Base-by-base conservation (phyloP, 352 stramenopile genomes). In the Plasmopara halstedii region DNA sequence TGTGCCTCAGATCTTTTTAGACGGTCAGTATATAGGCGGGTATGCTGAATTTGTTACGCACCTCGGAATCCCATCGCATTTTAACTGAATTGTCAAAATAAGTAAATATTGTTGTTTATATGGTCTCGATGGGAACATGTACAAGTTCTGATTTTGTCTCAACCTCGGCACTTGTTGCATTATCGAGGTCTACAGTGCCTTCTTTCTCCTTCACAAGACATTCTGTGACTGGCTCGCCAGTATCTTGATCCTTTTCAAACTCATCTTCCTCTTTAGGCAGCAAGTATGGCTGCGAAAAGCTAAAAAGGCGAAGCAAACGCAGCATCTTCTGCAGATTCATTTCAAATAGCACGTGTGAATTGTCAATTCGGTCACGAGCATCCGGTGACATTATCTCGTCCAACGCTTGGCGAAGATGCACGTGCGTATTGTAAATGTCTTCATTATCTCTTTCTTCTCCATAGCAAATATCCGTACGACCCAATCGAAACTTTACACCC, bases 261-360 rank as follows among this genome's bases (percentile, higher is more conserved):
- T 53, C 51, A 9, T 15, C 18, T 55, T 43, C 13, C 7, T 29
- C 25, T 29, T 23, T 21, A 34, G 33, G 43, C n/a, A 50, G n/a
- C 10, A 20, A 21, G 31, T 26, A 34, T 36, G 73, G 73, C 42
- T 79, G 69, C 20, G 79, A 85, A 49, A 84, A 88, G 48, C 74
- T 88, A 20, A 88, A 75, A 23, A 91, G 50, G 2, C 76, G 70
- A 43, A 91, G 54, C 22, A 91, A 42, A 25, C 68, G 70, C 40
- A 88, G 49, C 54, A 88, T 47, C 41, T 91, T 88, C 39, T 74
- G 71, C 26, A 88, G 49, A 18, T 71, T 80, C 43, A 73, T 70
- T 59, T 91, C 79, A 37, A 88, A 85, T n/a, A 88, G 53, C n/a
- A 88, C 71, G 40, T 88, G 84, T 18, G 73, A 82, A 43, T 83